Evolutionary conservation across 2,329 filamentous ascomycete species (phyloP).

Genomic region (Sclerotinia spermophila): DNA sequence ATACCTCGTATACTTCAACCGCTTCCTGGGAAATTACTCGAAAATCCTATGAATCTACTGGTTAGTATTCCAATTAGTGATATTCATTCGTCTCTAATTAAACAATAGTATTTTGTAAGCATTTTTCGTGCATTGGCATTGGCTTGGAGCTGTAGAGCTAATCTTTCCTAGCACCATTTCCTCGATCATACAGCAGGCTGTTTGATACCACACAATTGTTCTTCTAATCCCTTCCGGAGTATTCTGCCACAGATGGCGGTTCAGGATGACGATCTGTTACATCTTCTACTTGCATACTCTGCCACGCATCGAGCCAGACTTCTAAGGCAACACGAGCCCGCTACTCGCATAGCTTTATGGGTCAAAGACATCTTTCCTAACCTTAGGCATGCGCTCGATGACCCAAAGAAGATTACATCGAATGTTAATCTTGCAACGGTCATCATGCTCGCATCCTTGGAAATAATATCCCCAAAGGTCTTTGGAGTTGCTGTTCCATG

Average conservation of each 20-base stretch:
- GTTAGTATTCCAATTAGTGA: conserved; percentile 19
- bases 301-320: conserved; percentile 78
- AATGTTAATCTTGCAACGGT: conserved; percentile 74
- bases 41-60: conserved; percentile 78
- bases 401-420: conserved; percentile 59
- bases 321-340: conserved; percentile 68
- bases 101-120: conserved; percentile 47
- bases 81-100: neutral
- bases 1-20: conserved; percentile 49
- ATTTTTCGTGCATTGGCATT: neutral
- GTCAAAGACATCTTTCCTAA: conserved; percentile 75
- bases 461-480: conserved; percentile 77
- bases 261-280: conserved; percentile 66
- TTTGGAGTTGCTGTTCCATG: conserved; percentile 79
- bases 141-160: conserved; percentile 12
- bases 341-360: conserved; percentile 74
- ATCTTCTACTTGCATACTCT: conserved; percentile 75
- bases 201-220: conserved; percentile 48
- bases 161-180: conserved; percentile 50
- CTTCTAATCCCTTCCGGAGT: conserved; percentile 51
- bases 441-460: conserved; percentile 79
- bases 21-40: conserved; percentile 51
- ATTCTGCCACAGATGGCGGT: conserved; percentile 60
- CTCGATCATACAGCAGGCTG: conserved; percentile 74
- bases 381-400: conserved; percentile 62